Percentiles rank a stretch among this genome's conserved stretches.
These are phyloP conservation scores for Neoscytalidium dimidiatum DNA, from an alignment of 2,329 filamentous ascomycete genomes.

Conservation along the genomic window DNA sequence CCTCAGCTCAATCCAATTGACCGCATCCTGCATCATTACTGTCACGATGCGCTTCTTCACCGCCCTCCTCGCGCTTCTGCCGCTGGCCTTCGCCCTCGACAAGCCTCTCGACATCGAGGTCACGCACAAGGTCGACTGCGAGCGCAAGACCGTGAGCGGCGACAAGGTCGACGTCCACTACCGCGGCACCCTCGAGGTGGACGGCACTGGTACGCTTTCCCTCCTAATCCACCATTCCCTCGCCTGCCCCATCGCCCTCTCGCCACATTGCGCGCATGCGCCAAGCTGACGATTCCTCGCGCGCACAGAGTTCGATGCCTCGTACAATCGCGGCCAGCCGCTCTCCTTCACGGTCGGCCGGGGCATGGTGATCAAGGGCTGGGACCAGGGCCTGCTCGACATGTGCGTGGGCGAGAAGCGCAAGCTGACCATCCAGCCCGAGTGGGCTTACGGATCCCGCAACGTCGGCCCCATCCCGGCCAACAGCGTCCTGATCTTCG, in stretches of 20 bases:
- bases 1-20: neutral
- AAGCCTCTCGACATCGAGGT: slow-evolving; percentile 43
- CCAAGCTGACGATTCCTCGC: neutral
- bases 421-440: slow-evolving; percentile 86
- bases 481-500: slow-evolving; percentile 84
- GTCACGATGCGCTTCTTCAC: slow-evolving; percentile 17
- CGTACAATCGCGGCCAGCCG: slow-evolving; percentile 74
- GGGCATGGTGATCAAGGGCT: slow-evolving; percentile 88
- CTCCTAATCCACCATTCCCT: neutral
- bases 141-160: slow-evolving; percentile 46
- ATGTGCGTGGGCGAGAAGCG: slow-evolving; percentile 96
- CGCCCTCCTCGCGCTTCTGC: slow-evolving; percentile 11
- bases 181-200: slow-evolving; percentile 49
- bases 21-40: neutral
- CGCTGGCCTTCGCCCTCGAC: slow-evolving; percentile 16
- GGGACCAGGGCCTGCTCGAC: slow-evolving; percentile 85
- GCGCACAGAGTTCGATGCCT: slow-evolving; percentile 67
- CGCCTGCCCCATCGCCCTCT: neutral
- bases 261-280: neutral
- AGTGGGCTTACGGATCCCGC: slow-evolving; percentile 77
- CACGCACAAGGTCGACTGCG: slow-evolving; percentile 44
- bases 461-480: slow-evolving; percentile 76
- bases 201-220: slow-evolving; percentile 55
- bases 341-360: slow-evolving; percentile 77
- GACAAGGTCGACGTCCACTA: slow-evolving; percentile 53